Evolutionary conservation across 305 asterid species (phyloP).

Genomic region (Solanum hybrid): DNA sequence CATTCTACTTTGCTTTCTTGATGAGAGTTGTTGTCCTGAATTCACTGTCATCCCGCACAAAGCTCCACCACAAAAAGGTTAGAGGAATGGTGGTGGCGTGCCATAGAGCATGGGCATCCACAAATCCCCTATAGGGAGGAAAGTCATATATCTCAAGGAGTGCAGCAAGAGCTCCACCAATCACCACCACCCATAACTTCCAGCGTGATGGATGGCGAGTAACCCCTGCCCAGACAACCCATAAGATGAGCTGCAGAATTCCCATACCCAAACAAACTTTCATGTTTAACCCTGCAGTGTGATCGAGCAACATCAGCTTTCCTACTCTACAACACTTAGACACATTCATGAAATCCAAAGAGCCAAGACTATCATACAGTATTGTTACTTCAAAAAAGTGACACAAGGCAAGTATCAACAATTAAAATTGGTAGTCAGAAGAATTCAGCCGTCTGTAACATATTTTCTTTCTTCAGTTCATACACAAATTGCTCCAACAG

Average conservation of each 20-base stretch:
- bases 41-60: conserved; percentile 77
- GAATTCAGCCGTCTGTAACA: not conserved
- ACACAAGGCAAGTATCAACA: not conserved
- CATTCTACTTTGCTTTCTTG: conserved; percentile 31
- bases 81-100: conserved; percentile 79
- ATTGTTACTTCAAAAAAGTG: not conserved
- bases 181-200: conserved; percentile 67
- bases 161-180: conserved; percentile 61
- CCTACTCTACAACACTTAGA: not conserved
- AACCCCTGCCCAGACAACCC: conserved; percentile 80
- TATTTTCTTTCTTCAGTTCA: not conserved
- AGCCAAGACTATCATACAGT: not conserved
- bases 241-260: conserved; percentile 42
- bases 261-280: conserved; percentile 63
- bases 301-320: not conserved
- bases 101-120: conserved; percentile 87
- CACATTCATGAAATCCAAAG: not conserved
- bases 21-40: conserved; percentile 52
- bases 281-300: conserved; percentile 65
- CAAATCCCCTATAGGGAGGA: conserved; percentile 67
- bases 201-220: conserved; percentile 58
- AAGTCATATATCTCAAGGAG: conserved; percentile 71
- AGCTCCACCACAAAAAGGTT: conserved; percentile 86
- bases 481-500: not conserved
- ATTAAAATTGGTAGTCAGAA: not conserved